phyloP scores from a whole-genome alignment of 352 stramenopile genomes.

The Globisporangium okanoganense region DNA sequence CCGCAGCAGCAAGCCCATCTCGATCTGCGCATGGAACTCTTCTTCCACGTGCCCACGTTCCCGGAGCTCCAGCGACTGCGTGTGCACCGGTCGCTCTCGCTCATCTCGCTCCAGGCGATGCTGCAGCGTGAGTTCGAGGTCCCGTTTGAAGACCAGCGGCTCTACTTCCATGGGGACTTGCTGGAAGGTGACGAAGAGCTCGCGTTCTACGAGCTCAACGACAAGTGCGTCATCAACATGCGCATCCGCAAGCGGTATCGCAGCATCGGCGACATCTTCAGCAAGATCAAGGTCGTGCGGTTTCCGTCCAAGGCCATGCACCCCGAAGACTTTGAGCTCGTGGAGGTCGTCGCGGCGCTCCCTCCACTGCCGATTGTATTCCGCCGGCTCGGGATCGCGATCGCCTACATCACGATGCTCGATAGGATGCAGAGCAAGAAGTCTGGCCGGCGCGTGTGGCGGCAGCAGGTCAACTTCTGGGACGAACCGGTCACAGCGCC shows the following conservation, averaged over 20 bases:
- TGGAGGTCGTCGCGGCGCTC: conserved; percentile 56
- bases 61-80: conserved; percentile 32
- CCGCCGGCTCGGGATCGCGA: conserved; percentile 45
- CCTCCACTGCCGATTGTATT: conserved; percentile 53
- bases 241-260: conserved; percentile 42
- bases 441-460: conserved; percentile 48
- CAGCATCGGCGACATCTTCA: conserved; percentile 60
- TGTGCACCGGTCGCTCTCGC: conserved; percentile 41
- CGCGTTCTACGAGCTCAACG: conserved; percentile 44
- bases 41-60: conserved; percentile 33
- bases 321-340: conserved; percentile 49
- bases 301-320: conserved; percentile 23
- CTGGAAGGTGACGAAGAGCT: conserved; percentile 67
- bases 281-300: conserved; percentile 51
- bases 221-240: conserved; percentile 48
- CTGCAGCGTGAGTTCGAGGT: conserved; percentile 55
- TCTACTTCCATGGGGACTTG: conserved; percentile 52
- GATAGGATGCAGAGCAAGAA: conserved; percentile 42
- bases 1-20: conserved; percentile 9
- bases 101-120: conserved; percentile 48
- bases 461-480: conserved; percentile 36
- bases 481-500: conserved; percentile 19
- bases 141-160: conserved; percentile 55
- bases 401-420: conserved; percentile 56
- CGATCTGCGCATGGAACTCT: conserved; percentile 48